These are phyloP conservation scores for Bacidia rubella DNA, from an alignment of 495 filamentous ascomycete genomes.

Conservation along the genomic window DNA sequence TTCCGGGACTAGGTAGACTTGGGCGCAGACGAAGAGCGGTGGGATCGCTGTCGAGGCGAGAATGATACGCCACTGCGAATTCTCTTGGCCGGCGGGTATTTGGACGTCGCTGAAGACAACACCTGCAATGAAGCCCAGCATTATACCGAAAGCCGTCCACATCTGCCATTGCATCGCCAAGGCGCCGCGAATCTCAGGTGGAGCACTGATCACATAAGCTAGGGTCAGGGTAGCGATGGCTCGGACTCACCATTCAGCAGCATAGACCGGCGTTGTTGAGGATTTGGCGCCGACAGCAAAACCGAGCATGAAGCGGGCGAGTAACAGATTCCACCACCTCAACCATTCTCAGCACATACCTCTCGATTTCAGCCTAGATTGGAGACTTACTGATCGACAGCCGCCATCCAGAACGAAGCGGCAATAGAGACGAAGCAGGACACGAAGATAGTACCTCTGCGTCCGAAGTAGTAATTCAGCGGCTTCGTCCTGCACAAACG, in stretches of 20 bases:
- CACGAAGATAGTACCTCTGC: slow-evolving; percentile 73
- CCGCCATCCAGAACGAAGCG: slow-evolving; percentile 66
- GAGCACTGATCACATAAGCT: slow-evolving; percentile 31
- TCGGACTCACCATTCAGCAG: slow-evolving; percentile 65
- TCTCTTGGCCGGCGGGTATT: slow-evolving; percentile 33
- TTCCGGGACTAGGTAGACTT: slow-evolving; percentile 64
- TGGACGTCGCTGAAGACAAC: slow-evolving; percentile 56
- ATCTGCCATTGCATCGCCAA: slow-evolving; percentile 71
- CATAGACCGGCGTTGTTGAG: slow-evolving; percentile 66
- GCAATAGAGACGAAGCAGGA: slow-evolving; percentile 52
- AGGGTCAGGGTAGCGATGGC: slow-evolving; percentile 59
- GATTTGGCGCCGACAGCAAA: slow-evolving; percentile 74
- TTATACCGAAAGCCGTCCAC: slow-evolving; percentile 76
- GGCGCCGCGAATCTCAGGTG: no score
- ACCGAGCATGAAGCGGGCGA: slow-evolving; percentile 57
- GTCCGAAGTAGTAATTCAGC: slow-evolving; percentile 64
- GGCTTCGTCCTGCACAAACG: no score
- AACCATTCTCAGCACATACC: no score
- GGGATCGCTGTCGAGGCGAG: slow-evolving; percentile 67
- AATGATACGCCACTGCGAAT: slow-evolving; percentile 70
- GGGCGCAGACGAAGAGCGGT: slow-evolving; percentile 51
- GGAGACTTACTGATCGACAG: no score
- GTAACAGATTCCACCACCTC: slow-evolving; percentile 64
- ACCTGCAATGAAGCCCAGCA: slow-evolving; percentile 64
- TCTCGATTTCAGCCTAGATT: no score